Base-by-base conservation (phyloP, 441 rosid species). In the Breynia disticha region DNA sequence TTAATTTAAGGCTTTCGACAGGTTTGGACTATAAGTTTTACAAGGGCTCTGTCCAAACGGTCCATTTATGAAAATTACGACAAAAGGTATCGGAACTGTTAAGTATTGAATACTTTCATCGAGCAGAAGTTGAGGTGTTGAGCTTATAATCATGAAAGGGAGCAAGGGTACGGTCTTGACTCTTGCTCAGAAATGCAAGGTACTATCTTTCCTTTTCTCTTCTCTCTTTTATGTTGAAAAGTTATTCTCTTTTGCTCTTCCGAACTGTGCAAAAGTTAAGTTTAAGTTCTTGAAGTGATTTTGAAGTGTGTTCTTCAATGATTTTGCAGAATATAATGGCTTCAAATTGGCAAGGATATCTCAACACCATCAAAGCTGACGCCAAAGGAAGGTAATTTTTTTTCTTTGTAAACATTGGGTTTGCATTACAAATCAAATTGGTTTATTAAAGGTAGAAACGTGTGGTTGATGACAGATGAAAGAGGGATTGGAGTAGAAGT, bases 301-400 rank as follows among this genome's bases (percentile, higher is more conserved):
- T 10, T 20, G 14, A 48, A 52, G n/a, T 42, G n/a, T 42, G 28
- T 42, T 43, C 12, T 3, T 16, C 28, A 18, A 1, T 49, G 47
- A 38, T 16, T 2, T 57, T 68, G 73, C 81, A 87, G 96, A 88
- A 62, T 60, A 75, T 91, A 69, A 63, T 87, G 67, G 86, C 75
- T 18, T 83, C 96, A 47, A 91, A 79, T 70, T 88, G 98, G 94
- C 85, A 78, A 72, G 89, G 87, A 24, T 65, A 67, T 37, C 80
- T 91, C 19, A 78, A 79, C 42, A 87, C 96, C 54, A 67, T 91
- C 78, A 84, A 84, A 69, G 87, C 95, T 39, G 94, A 88, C 59
- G 79, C 85, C 67, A 71, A 79, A 59, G 95, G 94, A 69, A 91
- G 96, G 98, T 91, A 45, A 28, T 52, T 49, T 52, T 56, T 52